Conservation (phyloP, 768 basidiomycete genomes). For the Tephrocybe sp. region DNA sequence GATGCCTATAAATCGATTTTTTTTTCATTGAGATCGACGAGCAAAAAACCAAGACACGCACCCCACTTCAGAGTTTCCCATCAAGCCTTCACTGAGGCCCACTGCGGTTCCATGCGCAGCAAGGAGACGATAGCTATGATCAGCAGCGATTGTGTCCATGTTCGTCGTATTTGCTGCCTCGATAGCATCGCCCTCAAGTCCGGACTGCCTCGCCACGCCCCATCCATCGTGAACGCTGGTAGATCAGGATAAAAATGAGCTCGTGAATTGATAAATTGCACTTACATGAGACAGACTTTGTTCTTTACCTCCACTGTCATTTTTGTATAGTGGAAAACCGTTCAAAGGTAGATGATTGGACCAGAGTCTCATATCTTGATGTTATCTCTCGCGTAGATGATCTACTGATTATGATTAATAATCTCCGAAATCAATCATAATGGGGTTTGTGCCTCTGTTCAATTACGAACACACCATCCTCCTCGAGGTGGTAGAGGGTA, state of each 20-base stretch:
- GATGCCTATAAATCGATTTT: constrained; percentile 53
- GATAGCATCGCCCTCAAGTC: constrained; percentile 87
- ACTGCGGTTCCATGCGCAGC: constrained; percentile 90
- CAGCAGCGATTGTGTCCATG: constrained; percentile 86
- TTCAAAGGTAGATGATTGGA: too few species aligned
- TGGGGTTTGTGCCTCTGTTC: too few species aligned
- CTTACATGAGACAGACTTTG: constrained; percentile 91
- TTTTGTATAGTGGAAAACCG: background rate
- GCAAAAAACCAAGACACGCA: constrained; percentile 36
- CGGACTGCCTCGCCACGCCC: constrained; percentile 72
- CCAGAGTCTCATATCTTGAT: too few species aligned
- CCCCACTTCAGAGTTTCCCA: constrained; percentile 99
- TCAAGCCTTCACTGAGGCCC: constrained; percentile 88
- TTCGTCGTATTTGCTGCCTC: constrained; percentile 79
- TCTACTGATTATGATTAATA: too few species aligned
- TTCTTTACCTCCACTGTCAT: constrained; percentile 57
- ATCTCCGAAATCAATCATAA: too few species aligned
- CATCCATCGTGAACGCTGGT: constrained; percentile 95
- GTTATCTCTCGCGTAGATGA: too few species aligned
- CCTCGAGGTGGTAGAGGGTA: too few species aligned
- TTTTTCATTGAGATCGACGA: background rate
- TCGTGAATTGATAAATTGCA: constrained; percentile 5
- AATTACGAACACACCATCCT: too few species aligned
- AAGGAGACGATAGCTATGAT: constrained; percentile 71
- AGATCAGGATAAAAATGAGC: background rate